Evolutionary conservation across 2,329 filamentous ascomycete species (phyloP).

Genomic region (Gyromitra esculenta): DNA sequence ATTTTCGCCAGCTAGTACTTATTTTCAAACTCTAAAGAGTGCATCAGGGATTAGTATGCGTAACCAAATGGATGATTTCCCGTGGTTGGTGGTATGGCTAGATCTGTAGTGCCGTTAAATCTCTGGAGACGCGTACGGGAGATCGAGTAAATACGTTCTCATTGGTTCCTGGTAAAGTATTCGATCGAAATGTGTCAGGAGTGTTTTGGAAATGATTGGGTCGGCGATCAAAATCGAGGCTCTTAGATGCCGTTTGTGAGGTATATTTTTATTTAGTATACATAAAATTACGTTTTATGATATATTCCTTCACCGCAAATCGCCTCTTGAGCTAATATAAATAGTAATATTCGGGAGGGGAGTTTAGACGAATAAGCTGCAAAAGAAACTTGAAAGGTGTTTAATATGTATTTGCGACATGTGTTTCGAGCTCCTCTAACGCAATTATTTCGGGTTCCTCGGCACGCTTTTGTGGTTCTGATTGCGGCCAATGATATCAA

Average conservation of each 20-base stretch:
- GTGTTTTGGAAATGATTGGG: slow-evolving; percentile 22
- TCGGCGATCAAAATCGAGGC: slow-evolving; percentile 11
- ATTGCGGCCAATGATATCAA: slow-evolving; percentile 22
- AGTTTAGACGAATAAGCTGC: neutral
- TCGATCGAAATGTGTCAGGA: slow-evolving; percentile 19
- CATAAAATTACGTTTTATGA: slow-evolving; percentile 7
- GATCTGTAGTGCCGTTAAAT: slow-evolving; percentile 29
- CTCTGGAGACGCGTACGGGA: slow-evolving; percentile 3
- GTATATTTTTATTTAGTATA: slow-evolving; percentile 17
- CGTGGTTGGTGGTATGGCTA: slow-evolving; percentile 13
- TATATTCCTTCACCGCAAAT: neutral
- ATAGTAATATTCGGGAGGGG: neutral
- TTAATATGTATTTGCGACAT: slow-evolving; percentile 37
- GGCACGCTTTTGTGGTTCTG: neutral
- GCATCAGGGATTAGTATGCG: neutral
- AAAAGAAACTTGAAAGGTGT: slow-evolving; percentile 7
- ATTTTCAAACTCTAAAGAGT: neutral
- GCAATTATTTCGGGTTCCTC: slow-evolving; percentile 26
- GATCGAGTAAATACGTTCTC: neutral
- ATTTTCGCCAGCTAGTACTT: slow-evolving; percentile 8
- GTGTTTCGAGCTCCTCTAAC: slow-evolving; percentile 40
- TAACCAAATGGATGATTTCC: slow-evolving; percentile 28
- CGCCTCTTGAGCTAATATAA: neutral
- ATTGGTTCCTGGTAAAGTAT: neutral
- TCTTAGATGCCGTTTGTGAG: slow-evolving; percentile 19